Evolutionary conservation across 106 monocot genomes (phyloP), one percentile per base, ranked within the genome.

Genomic region (Ottelia alismoides): DNA sequence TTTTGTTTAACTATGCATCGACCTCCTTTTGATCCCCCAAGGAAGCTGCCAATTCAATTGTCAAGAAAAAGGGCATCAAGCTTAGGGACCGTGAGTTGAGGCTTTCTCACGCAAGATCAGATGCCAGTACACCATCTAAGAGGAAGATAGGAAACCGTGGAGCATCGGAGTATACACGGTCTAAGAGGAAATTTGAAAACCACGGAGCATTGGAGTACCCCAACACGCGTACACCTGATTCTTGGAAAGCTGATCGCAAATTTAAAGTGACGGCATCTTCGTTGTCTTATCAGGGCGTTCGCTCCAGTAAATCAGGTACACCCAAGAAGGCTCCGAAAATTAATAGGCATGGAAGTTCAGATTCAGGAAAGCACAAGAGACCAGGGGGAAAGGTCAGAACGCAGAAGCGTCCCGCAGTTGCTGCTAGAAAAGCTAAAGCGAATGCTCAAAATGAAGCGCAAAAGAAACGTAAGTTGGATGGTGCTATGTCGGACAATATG

Each of bases 391-490:
- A 62, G 53, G 32, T 3, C 58, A 50, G 31, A 20, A 62, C 67
- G 16, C 55, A 17, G 24, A 98, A 98, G 30, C 58, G 90, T 23
- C 96, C 90, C 25, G 76, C 85, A 2, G 96, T 98, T 24, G 96
- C 89, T 29, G 89, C 85, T 14, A 68, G 96, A 59, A 98, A 89
- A 53, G 89, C 85, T 0, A n/a, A n/a, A n/a, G n/a, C n/a, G n/a
- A n/a, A n/a, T n/a, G n/a, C n/a, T n/a, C n/a, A n/a, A n/a, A n/a
- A n/a, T n/a, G n/a, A n/a, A n/a, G n/a, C n/a, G n/a, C n/a, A n/a
- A n/a, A n/a, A n/a, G n/a, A n/a, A n/a, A n/a, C n/a, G n/a, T n/a
- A n/a, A n/a, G n/a, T n/a, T n/a, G n/a, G n/a, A n/a, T n/a, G n/a
- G n/a, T n/a, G n/a, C n/a, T n/a, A n/a, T n/a, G n/a, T n/a, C n/a